These are phyloP conservation scores for Xylaria bambusicola DNA, from an alignment of 495 filamentous ascomycete genomes.

Conservation along the genomic window DNA sequence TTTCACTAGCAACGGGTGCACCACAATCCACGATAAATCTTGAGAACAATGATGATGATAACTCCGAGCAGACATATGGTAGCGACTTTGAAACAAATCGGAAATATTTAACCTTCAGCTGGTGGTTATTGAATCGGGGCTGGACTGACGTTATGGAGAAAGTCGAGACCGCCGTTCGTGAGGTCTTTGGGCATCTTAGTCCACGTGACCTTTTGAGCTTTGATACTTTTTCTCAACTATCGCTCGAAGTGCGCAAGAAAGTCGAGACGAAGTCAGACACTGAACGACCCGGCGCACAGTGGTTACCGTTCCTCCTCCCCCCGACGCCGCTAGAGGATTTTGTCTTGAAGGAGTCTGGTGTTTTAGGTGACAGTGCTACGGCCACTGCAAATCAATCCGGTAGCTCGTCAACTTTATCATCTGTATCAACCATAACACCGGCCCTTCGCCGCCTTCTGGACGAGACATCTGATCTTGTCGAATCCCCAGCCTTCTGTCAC, in stretches of 20 bases:
- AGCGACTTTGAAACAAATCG: constrained; percentile 93
- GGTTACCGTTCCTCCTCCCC: constrained; percentile 86
- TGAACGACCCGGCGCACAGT: constrained; percentile 62
- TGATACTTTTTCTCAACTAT: constrained; percentile 73
- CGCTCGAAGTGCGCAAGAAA: constrained; percentile 73
- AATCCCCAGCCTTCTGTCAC: constrained; percentile 83
- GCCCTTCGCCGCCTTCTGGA: constrained; percentile 85
- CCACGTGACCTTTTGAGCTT: constrained; percentile 86
- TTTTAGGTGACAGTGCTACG: constrained; percentile 55
- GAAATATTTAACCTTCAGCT: constrained; percentile 91
- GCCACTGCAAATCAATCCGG: constrained; percentile 21
- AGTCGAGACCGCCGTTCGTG: constrained; percentile 77
- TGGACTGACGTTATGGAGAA: constrained; percentile 79
- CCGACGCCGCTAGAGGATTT: constrained; percentile 71
- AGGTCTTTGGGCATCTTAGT: constrained; percentile 81
- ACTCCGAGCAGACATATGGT: constrained; percentile 74
- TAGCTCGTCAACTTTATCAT: constrained; percentile 27
- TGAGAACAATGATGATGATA: constrained; percentile 86
- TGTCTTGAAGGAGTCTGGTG: constrained; percentile 81
- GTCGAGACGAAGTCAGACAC: constrained; percentile 77
- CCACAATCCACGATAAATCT: constrained; percentile 68
- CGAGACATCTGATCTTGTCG: constrained; percentile 93
- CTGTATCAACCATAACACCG: constrained; percentile 41
- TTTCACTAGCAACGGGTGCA: constrained; percentile 76
- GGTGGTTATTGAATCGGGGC: constrained; percentile 94